Conservation (phyloP, 805 yeast species). For the Wickerhamomyces chaumierensis region DNA sequence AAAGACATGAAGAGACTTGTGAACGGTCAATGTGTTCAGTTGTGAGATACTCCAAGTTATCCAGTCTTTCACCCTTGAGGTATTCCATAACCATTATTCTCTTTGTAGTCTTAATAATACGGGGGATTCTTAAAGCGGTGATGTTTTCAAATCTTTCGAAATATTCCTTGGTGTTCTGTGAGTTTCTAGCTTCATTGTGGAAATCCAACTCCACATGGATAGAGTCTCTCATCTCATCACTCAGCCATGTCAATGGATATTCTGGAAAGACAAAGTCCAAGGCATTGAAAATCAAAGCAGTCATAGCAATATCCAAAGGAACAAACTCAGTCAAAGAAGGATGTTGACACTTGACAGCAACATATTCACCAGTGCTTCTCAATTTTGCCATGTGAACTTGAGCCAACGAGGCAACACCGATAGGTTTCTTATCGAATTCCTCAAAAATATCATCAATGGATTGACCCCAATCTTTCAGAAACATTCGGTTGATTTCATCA, state of each 20-base stretch:
- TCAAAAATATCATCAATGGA: constrained; percentile 51
- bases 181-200: constrained; percentile 75
- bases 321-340: constrained; percentile 81
- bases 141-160: constrained; percentile 41
- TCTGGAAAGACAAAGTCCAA: constrained; percentile 82
- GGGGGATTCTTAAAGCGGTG: constrained; percentile 78
- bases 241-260: constrained; percentile 90
- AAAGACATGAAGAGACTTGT: constrained; percentile 73
- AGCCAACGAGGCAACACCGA: constrained; percentile 93
- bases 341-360: constrained; percentile 93
- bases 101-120: constrained; percentile 49
- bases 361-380: constrained; percentile 46
- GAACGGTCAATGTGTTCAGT: constrained; percentile 55
- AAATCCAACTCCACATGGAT: constrained; percentile 90
- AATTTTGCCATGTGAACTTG: constrained; percentile 82
- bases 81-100: constrained; percentile 84
- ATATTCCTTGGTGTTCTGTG: constrained; percentile 55
- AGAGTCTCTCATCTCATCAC: constrained; percentile 80
- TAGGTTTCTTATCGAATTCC: constrained; percentile 60
- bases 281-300: constrained; percentile 61
- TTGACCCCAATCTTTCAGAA: constrained; percentile 53
- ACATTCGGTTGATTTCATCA: constrained; percentile 59
- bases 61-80: constrained; percentile 73
- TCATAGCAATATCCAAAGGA: constrained; percentile 77
- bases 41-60: constrained; percentile 57